Evolutionary conservation across 306 rosid genomes (phyloP).

Genomic region (Vicia sativa): DNA sequence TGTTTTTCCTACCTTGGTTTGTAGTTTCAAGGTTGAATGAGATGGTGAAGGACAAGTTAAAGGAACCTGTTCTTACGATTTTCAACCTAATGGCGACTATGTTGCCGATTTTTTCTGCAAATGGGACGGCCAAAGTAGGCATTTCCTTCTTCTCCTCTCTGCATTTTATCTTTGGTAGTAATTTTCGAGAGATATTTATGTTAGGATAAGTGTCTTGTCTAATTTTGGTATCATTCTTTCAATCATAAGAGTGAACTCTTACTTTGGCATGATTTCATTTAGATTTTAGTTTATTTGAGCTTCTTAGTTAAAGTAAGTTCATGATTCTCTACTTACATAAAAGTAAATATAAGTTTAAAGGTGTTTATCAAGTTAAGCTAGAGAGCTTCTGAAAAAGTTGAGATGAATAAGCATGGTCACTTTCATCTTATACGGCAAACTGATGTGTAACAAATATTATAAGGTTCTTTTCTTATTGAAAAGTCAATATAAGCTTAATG

Average conservation of each 20-base stretch:
- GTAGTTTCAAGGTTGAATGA: constrained; percentile 19
- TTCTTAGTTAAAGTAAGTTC: not conserved
- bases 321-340: not conserved
- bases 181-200: not conserved
- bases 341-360: not conserved
- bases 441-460: no score
- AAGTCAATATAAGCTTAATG: no score
- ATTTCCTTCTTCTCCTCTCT: not conserved
- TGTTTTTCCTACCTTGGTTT: not conserved
- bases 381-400: no score
- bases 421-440: no score
- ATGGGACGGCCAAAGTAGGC: constrained; percentile 41
- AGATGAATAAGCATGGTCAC: no score
- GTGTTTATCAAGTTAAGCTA: not conserved
- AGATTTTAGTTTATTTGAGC: not conserved
- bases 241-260: not conserved
- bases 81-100: constrained; percentile 45
- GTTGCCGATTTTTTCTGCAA: constrained; percentile 43
- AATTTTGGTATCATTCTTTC: not conserved
- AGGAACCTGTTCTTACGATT: constrained; percentile 44
- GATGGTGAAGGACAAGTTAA: no score
- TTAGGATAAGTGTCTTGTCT: not conserved
- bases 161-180: constrained; percentile 16
- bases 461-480: no score
- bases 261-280: not conserved